Evolutionary conservation across 2,329 filamentous ascomycete species (phyloP).

Genomic region (Apiospora saccharicola): DNA sequence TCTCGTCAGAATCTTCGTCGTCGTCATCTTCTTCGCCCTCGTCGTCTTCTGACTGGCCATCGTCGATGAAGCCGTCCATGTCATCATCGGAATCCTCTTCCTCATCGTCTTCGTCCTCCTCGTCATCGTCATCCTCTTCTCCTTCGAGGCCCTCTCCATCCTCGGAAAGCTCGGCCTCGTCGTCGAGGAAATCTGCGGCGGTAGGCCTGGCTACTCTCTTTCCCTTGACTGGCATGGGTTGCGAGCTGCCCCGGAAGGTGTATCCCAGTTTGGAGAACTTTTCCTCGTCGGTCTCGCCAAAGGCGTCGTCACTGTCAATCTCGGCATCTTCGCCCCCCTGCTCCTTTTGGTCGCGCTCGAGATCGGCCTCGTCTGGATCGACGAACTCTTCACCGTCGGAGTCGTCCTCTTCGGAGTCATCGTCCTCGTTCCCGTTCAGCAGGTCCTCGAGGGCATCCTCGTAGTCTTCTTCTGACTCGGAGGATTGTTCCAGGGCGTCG

Average conservation of each 20-base stretch:
- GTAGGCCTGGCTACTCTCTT: slow-evolving; percentile 51
- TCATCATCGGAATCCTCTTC: slow-evolving; percentile 44
- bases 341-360: slow-evolving; percentile 56
- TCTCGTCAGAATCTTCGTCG: slow-evolving; percentile 33
- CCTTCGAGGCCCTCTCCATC: slow-evolving; percentile 51
- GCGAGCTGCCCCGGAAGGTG: slow-evolving; percentile 66
- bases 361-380: slow-evolving; percentile 63
- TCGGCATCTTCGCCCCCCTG: slow-evolving; percentile 62
- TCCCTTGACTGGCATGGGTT: slow-evolving; percentile 48
- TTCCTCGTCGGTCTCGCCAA: slow-evolving; percentile 86
- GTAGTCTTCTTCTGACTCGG: slow-evolving; percentile 47
- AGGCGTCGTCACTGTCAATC: slow-evolving; percentile 72
- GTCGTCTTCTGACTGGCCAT: slow-evolving; percentile 45
- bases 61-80: slow-evolving; percentile 43
- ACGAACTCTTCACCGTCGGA: slow-evolving; percentile 57
- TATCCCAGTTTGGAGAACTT: slow-evolving; percentile 73
- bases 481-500: slow-evolving; percentile 60
- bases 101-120: slow-evolving; percentile 41
- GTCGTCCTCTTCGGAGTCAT: slow-evolving; percentile 48
- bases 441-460: slow-evolving; percentile 56
- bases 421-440: slow-evolving; percentile 50
- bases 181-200: slow-evolving; percentile 64
- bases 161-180: slow-evolving; percentile 28
- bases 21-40: slow-evolving; percentile 37
- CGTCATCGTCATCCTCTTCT: slow-evolving; percentile 44